phyloP scores from a whole-genome alignment of 257 asterid species.

The Gentiana dahurica region DNA sequence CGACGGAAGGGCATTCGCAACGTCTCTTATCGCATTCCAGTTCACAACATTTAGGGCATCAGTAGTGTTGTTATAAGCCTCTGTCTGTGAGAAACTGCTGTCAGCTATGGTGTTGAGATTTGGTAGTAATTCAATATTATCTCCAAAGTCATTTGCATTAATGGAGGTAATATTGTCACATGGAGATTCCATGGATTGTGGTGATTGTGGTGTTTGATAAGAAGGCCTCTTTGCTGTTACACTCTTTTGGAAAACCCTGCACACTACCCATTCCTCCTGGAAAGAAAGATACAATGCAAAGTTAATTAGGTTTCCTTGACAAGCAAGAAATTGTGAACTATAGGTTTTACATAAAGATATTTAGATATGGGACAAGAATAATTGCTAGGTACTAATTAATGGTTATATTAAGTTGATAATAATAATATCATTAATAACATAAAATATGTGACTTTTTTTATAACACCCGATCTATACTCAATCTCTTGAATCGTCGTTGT shows the following conservation, averaged over 20 bases:
- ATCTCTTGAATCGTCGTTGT: no score
- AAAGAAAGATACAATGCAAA: background rate
- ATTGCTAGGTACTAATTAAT: no score
- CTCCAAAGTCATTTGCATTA: slow-evolving; percentile 36
- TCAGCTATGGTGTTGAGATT: slow-evolving; percentile 19
- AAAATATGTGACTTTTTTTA: no score
- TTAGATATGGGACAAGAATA: no score
- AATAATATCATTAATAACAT: no score
- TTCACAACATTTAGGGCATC: slow-evolving; percentile 14
- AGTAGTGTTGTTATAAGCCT: slow-evolving; percentile 6
- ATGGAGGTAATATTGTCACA: slow-evolving; percentile 22
- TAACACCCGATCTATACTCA: no score
- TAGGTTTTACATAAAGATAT: no score
- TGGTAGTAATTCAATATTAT: slow-evolving; percentile 29
- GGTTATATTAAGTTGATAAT: no score
- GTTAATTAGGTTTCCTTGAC: background rate
- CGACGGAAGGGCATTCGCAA: slow-evolving; percentile 25
- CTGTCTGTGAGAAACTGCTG: slow-evolving; percentile 13
- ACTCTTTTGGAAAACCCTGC: slow-evolving; percentile 73
- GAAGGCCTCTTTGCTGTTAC: slow-evolving; percentile 35
- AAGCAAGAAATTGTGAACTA: no score
- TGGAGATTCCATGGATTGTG: slow-evolving; percentile 53
- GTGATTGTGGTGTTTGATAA: slow-evolving; percentile 42
- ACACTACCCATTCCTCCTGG: slow-evolving; percentile 90
- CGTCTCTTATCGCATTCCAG: slow-evolving; percentile 26